phyloP scores from a whole-genome alignment of 2,329 filamentous ascomycete genomes.

The Plenodomus lindquistii region DNA sequence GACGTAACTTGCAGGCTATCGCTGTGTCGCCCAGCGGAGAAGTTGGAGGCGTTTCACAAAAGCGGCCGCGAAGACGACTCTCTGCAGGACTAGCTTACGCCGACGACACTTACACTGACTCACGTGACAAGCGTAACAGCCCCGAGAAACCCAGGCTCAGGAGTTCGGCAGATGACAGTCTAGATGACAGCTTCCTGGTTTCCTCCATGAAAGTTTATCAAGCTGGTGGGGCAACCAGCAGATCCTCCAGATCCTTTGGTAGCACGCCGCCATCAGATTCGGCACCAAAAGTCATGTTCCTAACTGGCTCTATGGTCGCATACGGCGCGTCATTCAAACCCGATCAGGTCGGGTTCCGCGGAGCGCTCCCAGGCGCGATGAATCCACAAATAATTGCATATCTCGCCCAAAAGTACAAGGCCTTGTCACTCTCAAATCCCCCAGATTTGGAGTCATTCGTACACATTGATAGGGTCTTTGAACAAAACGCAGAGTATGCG shows the following conservation, averaged over 20 bases:
- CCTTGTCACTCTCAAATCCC: slow-evolving; percentile 44
- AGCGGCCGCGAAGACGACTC: slow-evolving; percentile 50
- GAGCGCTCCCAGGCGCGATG: slow-evolving; percentile 50
- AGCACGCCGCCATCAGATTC: slow-evolving; percentile 58
- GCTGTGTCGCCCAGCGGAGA: slow-evolving; percentile 62
- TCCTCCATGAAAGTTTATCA: slow-evolving; percentile 53
- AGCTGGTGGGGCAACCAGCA: slow-evolving; percentile 50
- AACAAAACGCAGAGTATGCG: slow-evolving; percentile 59
- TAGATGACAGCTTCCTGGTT: slow-evolving; percentile 60
- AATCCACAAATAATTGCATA: slow-evolving; percentile 47
- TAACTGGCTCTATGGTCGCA: slow-evolving; percentile 56
- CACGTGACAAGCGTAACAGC: slow-evolving; percentile 49
- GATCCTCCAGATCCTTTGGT: slow-evolving; percentile 57
- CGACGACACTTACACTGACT: slow-evolving; percentile 43
- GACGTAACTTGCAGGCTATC: slow-evolving; percentile 60
- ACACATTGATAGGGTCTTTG: slow-evolving; percentile 49
- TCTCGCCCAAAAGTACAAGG: slow-evolving; percentile 51
- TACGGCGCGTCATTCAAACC: slow-evolving; percentile 45
- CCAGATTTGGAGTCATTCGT: slow-evolving; percentile 43
- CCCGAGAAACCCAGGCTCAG: slow-evolving; percentile 54
- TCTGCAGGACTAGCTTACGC: slow-evolving; percentile 47
- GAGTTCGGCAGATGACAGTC: slow-evolving; percentile 60
- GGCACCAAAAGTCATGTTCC: slow-evolving; percentile 52
- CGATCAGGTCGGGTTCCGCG: slow-evolving; percentile 55
- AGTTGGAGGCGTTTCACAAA: slow-evolving; percentile 59